Evolutionary conservation across 2,329 filamentous ascomycete genomes (phyloP).

Genomic region (Colletotrichum tofieldiae): DNA sequence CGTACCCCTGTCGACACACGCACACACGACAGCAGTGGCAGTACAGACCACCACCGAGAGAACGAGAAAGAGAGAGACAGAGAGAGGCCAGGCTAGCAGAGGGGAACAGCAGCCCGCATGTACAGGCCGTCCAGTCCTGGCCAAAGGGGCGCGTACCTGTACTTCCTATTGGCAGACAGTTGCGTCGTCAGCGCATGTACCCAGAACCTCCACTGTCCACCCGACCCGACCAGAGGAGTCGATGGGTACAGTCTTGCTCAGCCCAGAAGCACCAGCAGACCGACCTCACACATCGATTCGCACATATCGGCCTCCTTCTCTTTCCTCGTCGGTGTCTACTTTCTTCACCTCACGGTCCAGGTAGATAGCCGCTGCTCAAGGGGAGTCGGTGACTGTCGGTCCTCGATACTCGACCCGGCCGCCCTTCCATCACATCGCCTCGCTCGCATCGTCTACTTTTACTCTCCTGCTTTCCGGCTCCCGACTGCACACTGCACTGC

Average conservation of each 20-base stretch:
- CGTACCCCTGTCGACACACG: slow-evolving; percentile 28
- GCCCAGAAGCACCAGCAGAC: slow-evolving; percentile 8
- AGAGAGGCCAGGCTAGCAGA: neutral
- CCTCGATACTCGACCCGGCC: neutral
- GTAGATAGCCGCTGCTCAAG: neutral
- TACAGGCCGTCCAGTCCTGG: neutral
- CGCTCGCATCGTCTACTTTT: neutral
- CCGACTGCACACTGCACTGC: neutral
- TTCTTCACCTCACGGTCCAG: slow-evolving; percentile 3
- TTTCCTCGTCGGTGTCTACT: neutral
- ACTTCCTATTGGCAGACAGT: neutral
- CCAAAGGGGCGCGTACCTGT: neutral
- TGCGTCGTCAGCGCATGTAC: neutral
- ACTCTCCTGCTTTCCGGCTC: neutral
- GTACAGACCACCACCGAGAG: slow-evolving; percentile 20
- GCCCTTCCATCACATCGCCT: neutral
- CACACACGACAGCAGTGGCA: slow-evolving; percentile 3
- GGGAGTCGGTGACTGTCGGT: neutral
- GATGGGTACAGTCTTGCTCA: neutral
- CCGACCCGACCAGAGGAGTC: neutral
- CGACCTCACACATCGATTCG: slow-evolving; percentile 12
- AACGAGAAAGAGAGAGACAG: neutral
- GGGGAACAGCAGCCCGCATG: slow-evolving; percentile 11
- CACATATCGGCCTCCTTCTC: slow-evolving; percentile 9
- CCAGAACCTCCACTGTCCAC: neutral